phyloP scores from a whole-genome alignment of 805 yeast genomes.

The Yarrowia phangngaensis region DNA sequence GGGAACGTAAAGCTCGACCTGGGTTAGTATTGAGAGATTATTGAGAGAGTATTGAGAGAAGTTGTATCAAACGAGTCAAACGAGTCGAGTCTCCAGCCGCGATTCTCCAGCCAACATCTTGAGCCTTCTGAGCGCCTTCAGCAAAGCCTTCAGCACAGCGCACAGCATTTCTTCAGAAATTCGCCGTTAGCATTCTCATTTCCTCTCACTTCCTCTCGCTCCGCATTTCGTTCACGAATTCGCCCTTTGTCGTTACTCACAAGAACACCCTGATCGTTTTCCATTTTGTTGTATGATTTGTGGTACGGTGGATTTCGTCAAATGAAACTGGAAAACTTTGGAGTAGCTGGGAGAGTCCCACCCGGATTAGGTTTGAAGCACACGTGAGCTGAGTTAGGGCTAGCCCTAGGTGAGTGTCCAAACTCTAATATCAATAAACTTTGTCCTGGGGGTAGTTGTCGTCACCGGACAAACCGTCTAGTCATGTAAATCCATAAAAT shows the following conservation, averaged over 20 bases:
- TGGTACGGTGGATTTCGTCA: slow-evolving; percentile 24
- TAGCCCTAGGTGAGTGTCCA: background rate
- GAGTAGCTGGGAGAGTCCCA: slow-evolving; percentile 22
- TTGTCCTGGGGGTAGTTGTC: too few species aligned
- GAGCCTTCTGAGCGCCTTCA: background rate
- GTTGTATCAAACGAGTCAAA: slow-evolving; percentile 4
- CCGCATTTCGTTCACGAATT: background rate
- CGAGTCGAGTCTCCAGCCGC: background rate
- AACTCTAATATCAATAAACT: too few species aligned
- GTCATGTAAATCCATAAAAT: too few species aligned
- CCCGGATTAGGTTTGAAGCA: slow-evolving; percentile 11
- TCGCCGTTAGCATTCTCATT: slow-evolving; percentile 14
- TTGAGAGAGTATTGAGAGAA: slow-evolving; percentile 26
- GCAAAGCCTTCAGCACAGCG: too few species aligned
- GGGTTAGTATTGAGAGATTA: slow-evolving; percentile 34
- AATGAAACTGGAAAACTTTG: slow-evolving; percentile 24
- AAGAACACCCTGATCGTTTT: slow-evolving; percentile 99
- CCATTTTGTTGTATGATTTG: slow-evolving; percentile 61
- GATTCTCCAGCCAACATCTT: slow-evolving; percentile 2
- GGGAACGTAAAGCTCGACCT: slow-evolving; percentile 99
- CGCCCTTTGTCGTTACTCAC: slow-evolving; percentile 58
- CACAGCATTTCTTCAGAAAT: too few species aligned
- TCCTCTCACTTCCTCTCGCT: background rate
- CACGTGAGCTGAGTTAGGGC: slow-evolving; percentile 8
- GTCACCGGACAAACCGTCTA: too few species aligned